These are phyloP conservation scores for Sporothrix brunneoviolacea DNA, from an alignment of 2,329 filamentous ascomycete species.

Conservation along the genomic window DNA sequence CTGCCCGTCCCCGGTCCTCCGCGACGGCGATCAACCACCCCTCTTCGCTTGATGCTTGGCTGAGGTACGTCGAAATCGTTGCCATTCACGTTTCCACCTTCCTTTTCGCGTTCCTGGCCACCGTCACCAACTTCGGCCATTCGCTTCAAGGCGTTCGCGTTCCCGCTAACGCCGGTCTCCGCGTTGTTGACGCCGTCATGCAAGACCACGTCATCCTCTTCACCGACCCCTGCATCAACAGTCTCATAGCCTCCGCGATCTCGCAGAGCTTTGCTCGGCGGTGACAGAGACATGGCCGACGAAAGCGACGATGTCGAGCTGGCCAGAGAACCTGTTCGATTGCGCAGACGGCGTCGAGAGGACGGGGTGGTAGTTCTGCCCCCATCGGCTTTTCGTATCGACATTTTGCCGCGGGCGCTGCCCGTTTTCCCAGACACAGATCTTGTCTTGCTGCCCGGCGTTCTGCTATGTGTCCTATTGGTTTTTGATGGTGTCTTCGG, in stretches of 20 bases:
- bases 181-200: background rate
- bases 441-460: constrained; percentile 9
- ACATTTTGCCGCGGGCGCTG: constrained; percentile 18
- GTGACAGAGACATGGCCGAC: constrained; percentile 25
- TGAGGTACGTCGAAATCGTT: background rate
- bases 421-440: constrained; percentile 9
- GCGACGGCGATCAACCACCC: constrained; percentile 2
- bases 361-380: background rate
- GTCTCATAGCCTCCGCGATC: constrained; percentile 13
- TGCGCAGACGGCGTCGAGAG: constrained; percentile 1
- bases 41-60: background rate
- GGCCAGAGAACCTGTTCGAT: constrained; percentile 20
- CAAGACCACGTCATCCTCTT: constrained; percentile 1
- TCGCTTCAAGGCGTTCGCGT: background rate
- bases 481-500: constrained; percentile 12
- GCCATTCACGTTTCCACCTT: background rate
- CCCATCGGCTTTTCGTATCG: too few species aligned
- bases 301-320: constrained; percentile 29
- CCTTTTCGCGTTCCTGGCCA: background rate
- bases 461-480: background rate
- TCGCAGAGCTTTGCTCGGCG: constrained; percentile 18
- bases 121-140: background rate
- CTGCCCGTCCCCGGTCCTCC: constrained; percentile 12
- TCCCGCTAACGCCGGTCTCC: constrained; percentile 10
- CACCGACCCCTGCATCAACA: background rate